Base-by-base conservation (phyloP, 768 basidiomycete species). In the Russula griseocarnosa region DNA sequence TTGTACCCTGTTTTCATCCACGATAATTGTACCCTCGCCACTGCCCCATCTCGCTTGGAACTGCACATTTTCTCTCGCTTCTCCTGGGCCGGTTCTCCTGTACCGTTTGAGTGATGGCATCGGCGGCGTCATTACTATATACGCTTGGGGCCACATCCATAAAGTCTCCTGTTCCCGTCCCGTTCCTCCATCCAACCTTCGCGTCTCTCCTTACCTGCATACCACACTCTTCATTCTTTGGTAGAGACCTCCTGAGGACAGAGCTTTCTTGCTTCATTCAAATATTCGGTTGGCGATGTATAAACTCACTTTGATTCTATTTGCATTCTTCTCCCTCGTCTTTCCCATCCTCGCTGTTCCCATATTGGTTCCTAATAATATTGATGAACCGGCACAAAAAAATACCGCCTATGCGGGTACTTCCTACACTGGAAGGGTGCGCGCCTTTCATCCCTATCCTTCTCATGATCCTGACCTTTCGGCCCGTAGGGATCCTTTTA, bases 271-370 rank as follows among this genome's bases (percentile, higher is more conserved):
- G 13, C 42, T 20, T 60, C n/a, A 32, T 20, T 49, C 14, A 7
- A 44, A n/a, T 34, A 22, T 24, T 24, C 14, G 20, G 36, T 65
- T 69, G 53, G 82, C 80, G 77, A 77, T 76, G 67, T 63, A 63
- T 30, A 77, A 76, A 71, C 57, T 78, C 67, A 71, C 75, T 34
- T 56, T 71, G 69, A 32, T 78, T 62, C 60, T 79, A 59, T 61
- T 73, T 64, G 70, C 78, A 32, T 67, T 85, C 70, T 74, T 80
- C 71, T 72, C 79, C 58, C 75, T 79, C 66, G 51, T 82, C 63
- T 68, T 80, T 62, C 65, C 77, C 56, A 71, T 72, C 46, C 68
- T 81, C 63, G 82, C 82, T 26, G 74, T 81, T 9, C 84, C 84
- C 30, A 67, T 82, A 10, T 75, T 79, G 28, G 69, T 72, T 64